A percentile compares a stretch with the other conserved stretches of the same genome.
These are phyloP conservation scores for Colletotrichum sp. DNA, from an alignment of 2,329 filamentous ascomycete genomes.

Conservation along the genomic window DNA sequence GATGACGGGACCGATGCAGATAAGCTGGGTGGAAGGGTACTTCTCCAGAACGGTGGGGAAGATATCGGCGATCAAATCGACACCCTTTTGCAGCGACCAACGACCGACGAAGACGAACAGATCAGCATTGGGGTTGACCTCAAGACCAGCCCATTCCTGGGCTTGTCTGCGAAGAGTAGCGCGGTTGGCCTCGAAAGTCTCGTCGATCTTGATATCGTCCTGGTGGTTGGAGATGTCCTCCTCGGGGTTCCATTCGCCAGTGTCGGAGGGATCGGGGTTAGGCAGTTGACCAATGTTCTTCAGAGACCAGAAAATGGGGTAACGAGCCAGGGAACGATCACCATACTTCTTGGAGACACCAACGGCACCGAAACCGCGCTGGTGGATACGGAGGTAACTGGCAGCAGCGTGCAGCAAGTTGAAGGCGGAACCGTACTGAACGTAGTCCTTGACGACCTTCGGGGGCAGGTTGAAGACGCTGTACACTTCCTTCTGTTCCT, in stretches of 20 bases:
- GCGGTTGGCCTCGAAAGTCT: slow-evolving; percentile 57
- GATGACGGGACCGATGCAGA: slow-evolving; percentile 69
- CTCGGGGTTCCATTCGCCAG: slow-evolving; percentile 61
- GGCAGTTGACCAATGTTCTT: slow-evolving; percentile 67
- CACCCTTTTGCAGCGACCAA: slow-evolving; percentile 73
- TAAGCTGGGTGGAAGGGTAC: slow-evolving; percentile 64
- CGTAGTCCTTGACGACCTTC: slow-evolving; percentile 62
- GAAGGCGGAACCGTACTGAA: slow-evolving; percentile 73
- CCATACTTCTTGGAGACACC: slow-evolving; percentile 74
- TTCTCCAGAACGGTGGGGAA: slow-evolving; percentile 68
- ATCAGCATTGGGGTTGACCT: slow-evolving; percentile 65
- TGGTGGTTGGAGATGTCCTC: slow-evolving; percentile 48
- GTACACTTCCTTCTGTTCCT: slow-evolving; percentile 68
- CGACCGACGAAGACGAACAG: slow-evolving; percentile 73
- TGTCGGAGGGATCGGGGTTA: slow-evolving; percentile 70
- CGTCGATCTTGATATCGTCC: slow-evolving; percentile 55
- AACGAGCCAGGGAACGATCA: slow-evolving; percentile 68
- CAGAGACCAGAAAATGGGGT: slow-evolving; percentile 73
- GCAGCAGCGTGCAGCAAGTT: slow-evolving; percentile 72
- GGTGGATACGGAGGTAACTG: slow-evolving; percentile 69
- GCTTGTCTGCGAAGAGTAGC: slow-evolving; percentile 63
- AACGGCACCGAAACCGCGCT: slow-evolving; percentile 71
- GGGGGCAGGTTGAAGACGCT: slow-evolving; percentile 66
- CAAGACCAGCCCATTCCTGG: slow-evolving; percentile 70
- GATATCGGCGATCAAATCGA: slow-evolving; percentile 72